A percentile compares a stretch with the other conserved stretches of the same genome.
Conservation (phyloP, 1,284 basidiomycete species). For the Tremellales sp. region DNA sequence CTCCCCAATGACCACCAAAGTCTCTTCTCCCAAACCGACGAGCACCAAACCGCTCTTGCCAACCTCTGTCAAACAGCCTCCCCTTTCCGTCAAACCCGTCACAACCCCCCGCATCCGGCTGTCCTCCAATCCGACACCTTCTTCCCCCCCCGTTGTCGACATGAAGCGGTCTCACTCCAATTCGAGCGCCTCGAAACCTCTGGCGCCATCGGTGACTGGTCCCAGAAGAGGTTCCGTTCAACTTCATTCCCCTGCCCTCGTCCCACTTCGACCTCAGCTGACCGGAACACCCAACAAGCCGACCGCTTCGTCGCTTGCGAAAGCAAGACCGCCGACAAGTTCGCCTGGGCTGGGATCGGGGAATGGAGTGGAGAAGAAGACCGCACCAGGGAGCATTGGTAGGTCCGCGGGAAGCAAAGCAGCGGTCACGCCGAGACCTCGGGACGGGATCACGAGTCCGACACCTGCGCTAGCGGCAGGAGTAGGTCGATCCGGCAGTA, state of each 20-base stretch:
- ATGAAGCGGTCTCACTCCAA: no score
- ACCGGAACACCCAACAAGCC: constrained; percentile 35
- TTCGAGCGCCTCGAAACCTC: not conserved
- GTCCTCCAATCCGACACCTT: constrained; percentile 2
- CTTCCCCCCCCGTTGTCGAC: not conserved
- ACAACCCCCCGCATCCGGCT: constrained; percentile 1
- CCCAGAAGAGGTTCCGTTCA: not conserved
- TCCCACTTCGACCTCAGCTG: constrained; percentile 30
- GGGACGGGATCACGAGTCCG: constrained; percentile 4
- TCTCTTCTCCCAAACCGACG: not conserved
- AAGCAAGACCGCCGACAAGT: constrained; percentile 12
- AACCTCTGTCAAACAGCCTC: constrained; percentile 1
- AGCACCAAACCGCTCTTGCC: not conserved
- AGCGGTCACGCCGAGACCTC: not conserved
- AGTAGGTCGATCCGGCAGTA: not conserved
- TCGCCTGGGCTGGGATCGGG: not conserved
- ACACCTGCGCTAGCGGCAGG: not conserved
- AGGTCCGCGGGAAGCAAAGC: not conserved
- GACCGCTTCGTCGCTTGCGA: constrained; percentile 33
- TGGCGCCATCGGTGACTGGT: not conserved
- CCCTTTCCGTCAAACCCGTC: not conserved
- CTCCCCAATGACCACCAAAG: constrained; percentile 1
- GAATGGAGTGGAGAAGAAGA: not conserved
- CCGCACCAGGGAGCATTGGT: constrained; percentile 3
- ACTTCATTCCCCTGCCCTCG: constrained; percentile 2